phyloP scores from a whole-genome alignment of 257 asterid species.

The Plectranthus barbatus region DNA sequence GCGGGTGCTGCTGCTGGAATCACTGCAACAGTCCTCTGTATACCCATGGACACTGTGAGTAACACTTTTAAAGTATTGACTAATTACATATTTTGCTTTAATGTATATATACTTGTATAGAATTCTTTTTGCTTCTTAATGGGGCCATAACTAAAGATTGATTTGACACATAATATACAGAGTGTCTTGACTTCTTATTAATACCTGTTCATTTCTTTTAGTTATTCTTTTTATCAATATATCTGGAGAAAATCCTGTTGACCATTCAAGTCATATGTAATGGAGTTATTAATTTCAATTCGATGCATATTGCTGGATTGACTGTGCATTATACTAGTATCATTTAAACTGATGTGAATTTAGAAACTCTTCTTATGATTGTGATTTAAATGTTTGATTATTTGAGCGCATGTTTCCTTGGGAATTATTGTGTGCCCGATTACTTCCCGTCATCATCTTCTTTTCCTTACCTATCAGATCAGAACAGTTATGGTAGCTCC shows the following conservation, averaged over 20 bases:
- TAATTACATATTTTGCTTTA: conserved; percentile 6
- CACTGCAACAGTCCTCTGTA: conserved; percentile 88
- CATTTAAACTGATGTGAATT: neutral
- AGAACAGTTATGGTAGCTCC: conserved; percentile 97
- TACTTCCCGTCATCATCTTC: conserved; percentile 8
- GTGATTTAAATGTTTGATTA: neutral
- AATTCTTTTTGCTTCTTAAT: conserved; percentile 1
- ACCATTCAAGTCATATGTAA: neutral
- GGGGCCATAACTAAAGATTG: neutral
- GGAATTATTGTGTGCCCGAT: neutral
- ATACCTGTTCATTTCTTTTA: neutral
- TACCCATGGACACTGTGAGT: conserved; percentile 98
- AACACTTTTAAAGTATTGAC: conserved; percentile 8
- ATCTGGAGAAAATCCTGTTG: neutral
- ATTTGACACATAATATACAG: neutral
- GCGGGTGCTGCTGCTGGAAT: conserved; percentile 99
- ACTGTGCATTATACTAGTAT: neutral
- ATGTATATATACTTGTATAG: neutral
- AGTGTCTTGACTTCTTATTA: neutral
- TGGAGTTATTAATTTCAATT: neutral
- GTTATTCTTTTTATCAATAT: neutral
- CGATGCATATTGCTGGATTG: neutral
- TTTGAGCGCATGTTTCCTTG: neutral
- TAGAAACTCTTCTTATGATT: neutral
- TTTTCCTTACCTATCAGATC: conserved; percentile 44